Conservation (phyloP, 192 early-diverging fungal genomes). For the Coemansia sp. region DNA sequence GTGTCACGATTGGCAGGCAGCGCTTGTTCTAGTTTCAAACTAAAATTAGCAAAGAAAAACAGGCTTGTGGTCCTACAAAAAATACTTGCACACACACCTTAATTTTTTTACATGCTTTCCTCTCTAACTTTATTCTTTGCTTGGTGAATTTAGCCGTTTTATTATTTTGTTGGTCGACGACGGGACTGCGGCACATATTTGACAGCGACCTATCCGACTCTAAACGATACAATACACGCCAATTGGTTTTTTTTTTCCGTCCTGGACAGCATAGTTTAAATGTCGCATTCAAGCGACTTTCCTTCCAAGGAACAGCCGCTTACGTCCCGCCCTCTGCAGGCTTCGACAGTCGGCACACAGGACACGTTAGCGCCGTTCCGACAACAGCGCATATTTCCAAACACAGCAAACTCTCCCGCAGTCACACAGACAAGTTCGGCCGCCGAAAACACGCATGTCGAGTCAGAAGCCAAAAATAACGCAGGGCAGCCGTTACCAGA, state of each 20-base stretch:
- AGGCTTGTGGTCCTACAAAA: not conserved
- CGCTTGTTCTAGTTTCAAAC: not conserved
- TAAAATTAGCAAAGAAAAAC: constrained; percentile 13
- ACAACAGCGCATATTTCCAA: not conserved
- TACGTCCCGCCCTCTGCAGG: constrained; percentile 8
- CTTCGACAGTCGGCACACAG: constrained; percentile 4
- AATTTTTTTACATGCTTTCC: not conserved
- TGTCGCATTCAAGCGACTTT: constrained; percentile 36
- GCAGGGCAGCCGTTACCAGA: not conserved
- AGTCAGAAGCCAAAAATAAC: no score
- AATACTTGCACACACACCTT: not conserved
- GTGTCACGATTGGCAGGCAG: constrained; percentile 1
- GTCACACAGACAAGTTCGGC: no score
- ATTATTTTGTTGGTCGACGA: not conserved
- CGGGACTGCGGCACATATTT: no score
- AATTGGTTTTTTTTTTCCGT: no score
- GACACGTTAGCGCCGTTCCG: constrained; percentile 2
- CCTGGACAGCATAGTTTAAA: not conserved
- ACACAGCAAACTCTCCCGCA: no score
- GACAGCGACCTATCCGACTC: no score
- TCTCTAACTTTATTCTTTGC: no score
- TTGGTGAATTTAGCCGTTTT: no score
- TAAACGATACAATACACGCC: no score
- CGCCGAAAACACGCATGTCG: no score
- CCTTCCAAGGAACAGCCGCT: constrained; percentile 18